A percentile compares a stretch with the other conserved stretches of the same genome.
phyloP scores from a whole-genome alignment of 139 green algal species.

The Deuterostichococcus epilithicus region DNA sequence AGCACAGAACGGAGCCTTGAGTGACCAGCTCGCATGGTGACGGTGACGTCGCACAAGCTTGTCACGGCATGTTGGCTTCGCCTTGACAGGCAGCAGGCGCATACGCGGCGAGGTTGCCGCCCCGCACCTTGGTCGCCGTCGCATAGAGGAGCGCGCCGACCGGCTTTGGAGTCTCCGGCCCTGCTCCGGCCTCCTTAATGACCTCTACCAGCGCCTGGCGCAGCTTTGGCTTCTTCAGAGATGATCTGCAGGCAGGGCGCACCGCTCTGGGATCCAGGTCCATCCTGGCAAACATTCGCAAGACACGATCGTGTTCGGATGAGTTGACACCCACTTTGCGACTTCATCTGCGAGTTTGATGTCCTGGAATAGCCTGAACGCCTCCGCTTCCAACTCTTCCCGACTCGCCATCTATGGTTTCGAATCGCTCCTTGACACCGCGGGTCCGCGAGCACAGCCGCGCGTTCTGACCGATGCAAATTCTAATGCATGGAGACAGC shows the following conservation, averaged over 20 bases:
- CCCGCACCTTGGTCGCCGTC: constrained; percentile 63
- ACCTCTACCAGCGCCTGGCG: constrained; percentile 59
- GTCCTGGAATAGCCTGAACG: constrained; percentile 43
- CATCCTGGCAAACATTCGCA: neutral
- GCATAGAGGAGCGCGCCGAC: constrained; percentile 78
- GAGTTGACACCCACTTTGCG: constrained; percentile 51
- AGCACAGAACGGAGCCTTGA: neutral
- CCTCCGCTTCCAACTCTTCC: constrained; percentile 40
- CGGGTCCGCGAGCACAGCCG: too few species aligned
- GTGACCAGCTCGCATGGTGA: neutral
- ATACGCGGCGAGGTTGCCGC: neutral
- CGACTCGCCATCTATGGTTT: constrained; percentile 13
- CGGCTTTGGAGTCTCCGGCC: constrained; percentile 62
- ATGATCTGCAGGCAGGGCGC: constrained; percentile 42
- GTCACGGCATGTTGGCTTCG: neutral
- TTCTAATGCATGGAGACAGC: too few species aligned
- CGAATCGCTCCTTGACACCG: too few species aligned
- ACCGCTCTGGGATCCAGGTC: neutral
- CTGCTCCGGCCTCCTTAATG: constrained; percentile 64
- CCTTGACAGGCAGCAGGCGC: neutral
- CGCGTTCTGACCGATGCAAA: too few species aligned
- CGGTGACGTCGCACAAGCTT: neutral
- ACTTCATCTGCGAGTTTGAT: constrained; percentile 68
- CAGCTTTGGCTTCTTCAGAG: constrained; percentile 77
- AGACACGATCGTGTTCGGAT: neutral